Conservation (phyloP, 2,329 filamentous ascomycete genomes). For the Scedosporium dehoogii region DNA sequence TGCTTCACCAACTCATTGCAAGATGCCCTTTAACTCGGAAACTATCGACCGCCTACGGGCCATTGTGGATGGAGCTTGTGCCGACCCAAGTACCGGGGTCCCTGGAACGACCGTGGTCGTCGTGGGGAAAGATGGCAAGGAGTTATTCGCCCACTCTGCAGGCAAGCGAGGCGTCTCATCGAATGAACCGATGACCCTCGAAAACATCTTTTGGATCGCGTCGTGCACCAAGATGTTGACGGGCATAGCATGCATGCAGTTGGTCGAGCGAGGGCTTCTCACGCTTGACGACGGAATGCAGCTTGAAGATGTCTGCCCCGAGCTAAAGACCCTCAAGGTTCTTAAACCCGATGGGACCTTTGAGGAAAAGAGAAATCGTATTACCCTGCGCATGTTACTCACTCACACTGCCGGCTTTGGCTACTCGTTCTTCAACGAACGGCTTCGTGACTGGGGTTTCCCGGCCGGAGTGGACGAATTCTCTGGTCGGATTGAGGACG, state of each 20-base stretch:
- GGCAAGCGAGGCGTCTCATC: constrained; percentile 34
- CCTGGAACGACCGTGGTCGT: constrained; percentile 35
- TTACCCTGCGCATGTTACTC: constrained; percentile 49
- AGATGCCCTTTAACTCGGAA: constrained; percentile 9
- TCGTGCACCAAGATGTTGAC: constrained; percentile 48
- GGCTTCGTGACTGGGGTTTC: constrained; percentile 33
- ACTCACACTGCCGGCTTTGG: constrained; percentile 47
- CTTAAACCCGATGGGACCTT: constrained; percentile 25
- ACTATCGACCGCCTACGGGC: constrained; percentile 5
- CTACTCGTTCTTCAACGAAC: constrained; percentile 44
- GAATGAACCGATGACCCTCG: constrained; percentile 44
- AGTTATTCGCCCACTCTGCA: constrained; percentile 36
- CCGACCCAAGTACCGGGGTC: constrained; percentile 14
- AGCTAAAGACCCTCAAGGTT: constrained; percentile 38
- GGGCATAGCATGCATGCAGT: constrained; percentile 44
- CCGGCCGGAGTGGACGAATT: constrained; percentile 49
- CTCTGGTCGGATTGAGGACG: constrained; percentile 38
- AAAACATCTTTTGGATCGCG: constrained; percentile 51
- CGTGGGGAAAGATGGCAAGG: constrained; percentile 35
- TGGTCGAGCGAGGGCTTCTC: constrained; percentile 41
- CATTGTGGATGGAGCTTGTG: not conserved
- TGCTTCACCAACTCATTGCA: not conserved
- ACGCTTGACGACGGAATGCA: constrained; percentile 36
- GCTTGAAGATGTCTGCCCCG: constrained; percentile 36
- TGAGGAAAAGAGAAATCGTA: constrained; percentile 34